Base-by-base conservation (phyloP, 2,329 filamentous ascomycete species). In the Dactylellina drechsleri region DNA sequence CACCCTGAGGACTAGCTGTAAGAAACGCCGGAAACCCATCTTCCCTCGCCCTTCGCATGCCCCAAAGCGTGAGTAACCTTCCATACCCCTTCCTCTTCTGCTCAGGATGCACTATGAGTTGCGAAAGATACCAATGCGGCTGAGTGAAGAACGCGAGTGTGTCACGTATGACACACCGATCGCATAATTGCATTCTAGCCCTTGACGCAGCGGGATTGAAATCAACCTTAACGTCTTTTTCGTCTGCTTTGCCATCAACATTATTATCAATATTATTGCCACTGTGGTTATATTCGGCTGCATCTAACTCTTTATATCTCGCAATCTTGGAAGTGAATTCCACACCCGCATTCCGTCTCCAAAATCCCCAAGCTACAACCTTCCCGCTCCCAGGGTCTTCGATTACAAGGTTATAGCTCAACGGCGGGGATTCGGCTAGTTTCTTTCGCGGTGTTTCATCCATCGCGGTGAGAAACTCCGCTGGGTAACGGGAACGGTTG, bases 121-220 rank as follows among this genome's bases (percentile, higher is more conserved):
- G 64, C n/a, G 71, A 75, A 7, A 75, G 58, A n/a, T 75, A 75
- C 58, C 60, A 68, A 15, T 75, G 64, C n/a, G 53, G 45, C 2
- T 18, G 12, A 13, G 50, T 26, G 16, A 75, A 67, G 18, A 67
- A 43, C 13, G 16, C 41, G 23, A 67, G 6, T 0, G 41, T 54
- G 20, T 75, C 70, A 6, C 6, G n/a, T 2, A 54, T 12, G 1
- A 36, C 40, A 31, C 54, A 61, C 10, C 15, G 1, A 10, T 57
- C 50, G 4, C 41, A 50, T 2, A 74, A 41, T 2, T 13, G 26
- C 8, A 53, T 36, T 13, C 70, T 57, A 15, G 56, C 40, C 18
- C 7, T 12, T 2, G 70, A 74, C 0, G 65, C 50, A 2, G 70
- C 64, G 0, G 49, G 50, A 20, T 53, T 66, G 2, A 6, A 13